Conservation (phyloP, 768 basidiomycete species). For the Floccularia luteovirens region DNA sequence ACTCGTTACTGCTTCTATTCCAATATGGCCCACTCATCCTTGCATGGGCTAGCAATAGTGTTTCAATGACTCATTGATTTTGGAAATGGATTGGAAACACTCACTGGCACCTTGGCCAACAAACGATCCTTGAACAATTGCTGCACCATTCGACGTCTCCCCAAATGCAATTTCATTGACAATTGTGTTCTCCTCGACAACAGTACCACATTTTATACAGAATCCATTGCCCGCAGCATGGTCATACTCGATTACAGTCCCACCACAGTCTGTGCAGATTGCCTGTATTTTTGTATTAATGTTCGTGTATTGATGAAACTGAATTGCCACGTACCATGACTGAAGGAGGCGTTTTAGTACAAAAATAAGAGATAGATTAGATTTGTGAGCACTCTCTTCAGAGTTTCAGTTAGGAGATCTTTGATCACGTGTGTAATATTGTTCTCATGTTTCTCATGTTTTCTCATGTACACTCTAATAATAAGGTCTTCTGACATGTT, state of each 20-base stretch:
- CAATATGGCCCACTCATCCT: conserved; percentile 79
- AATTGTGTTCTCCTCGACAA: conserved; percentile 89
- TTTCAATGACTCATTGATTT: conserved; percentile 1
- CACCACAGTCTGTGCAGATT: conserved; percentile 71
- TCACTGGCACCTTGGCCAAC: conserved; percentile 87
- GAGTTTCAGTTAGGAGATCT: too few relatives aligned
- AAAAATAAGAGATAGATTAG: too few relatives aligned
- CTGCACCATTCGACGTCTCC: conserved; percentile 88
- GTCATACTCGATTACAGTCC: conserved; percentile 82
- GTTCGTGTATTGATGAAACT: too few relatives aligned
- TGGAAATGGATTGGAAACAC: conserved; percentile 21
- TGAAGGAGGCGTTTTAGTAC: too few relatives aligned
- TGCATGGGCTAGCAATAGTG: conserved; percentile 53
- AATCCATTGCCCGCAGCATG: conserved; percentile 79
- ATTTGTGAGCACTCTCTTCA: too few relatives aligned
- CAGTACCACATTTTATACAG: conserved; percentile 81
- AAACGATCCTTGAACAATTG: conserved; percentile 92
- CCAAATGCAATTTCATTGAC: conserved; percentile 93
- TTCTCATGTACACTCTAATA: too few relatives aligned
- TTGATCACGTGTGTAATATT: too few relatives aligned
- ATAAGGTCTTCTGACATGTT: too few relatives aligned
- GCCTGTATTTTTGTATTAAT: too few relatives aligned
- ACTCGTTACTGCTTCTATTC: conserved; percentile 71
- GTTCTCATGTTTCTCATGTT: too few relatives aligned
- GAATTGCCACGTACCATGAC: too few relatives aligned